A percentile compares a stretch with the other conserved stretches of the same genome.
Conservation (phyloP, 225 moss, liverwort and hornwort species). For the Asterella californica region DNA sequence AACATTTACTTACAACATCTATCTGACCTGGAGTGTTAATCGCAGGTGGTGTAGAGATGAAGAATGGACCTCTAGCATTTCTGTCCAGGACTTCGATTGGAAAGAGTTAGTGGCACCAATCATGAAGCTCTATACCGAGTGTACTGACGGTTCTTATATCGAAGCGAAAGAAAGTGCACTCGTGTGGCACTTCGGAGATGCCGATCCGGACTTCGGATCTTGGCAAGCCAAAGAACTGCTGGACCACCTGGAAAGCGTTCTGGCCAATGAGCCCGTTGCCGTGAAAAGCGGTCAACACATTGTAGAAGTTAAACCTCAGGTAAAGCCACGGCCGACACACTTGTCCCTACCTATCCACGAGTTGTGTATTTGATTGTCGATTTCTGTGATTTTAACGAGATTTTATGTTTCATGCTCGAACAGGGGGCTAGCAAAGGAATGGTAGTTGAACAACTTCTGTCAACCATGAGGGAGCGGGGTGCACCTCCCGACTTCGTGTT, state of each 20-base stretch:
- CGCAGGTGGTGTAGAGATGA: conserved; percentile 47
- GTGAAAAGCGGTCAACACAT: conserved; percentile 60
- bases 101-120: conserved; percentile 49
- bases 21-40: background rate
- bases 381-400: background rate
- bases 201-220: conserved; percentile 58
- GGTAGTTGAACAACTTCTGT: conserved; percentile 51
- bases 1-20: too few species aligned
- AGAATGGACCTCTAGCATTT: conserved; percentile 45
- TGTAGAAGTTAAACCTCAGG: conserved; percentile 64
- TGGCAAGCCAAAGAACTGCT: conserved; percentile 60
- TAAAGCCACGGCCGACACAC: conserved; percentile 16
- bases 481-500: conserved; percentile 47
- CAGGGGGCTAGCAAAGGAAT: conserved; percentile 59
- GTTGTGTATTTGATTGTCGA: background rate
- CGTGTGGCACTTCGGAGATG: conserved; percentile 55
- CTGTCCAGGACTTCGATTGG: conserved; percentile 57
- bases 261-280: conserved; percentile 54
- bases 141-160: conserved; percentile 53
- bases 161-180: conserved; percentile 58
- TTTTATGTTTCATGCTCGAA: background rate
- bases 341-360: background rate
- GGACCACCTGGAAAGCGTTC: conserved; percentile 58
- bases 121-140: conserved; percentile 48
- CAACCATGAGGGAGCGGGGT: conserved; percentile 35